Conservation (phyloP, 179 eudicot genomes). For the Beta lomatogona region DNA sequence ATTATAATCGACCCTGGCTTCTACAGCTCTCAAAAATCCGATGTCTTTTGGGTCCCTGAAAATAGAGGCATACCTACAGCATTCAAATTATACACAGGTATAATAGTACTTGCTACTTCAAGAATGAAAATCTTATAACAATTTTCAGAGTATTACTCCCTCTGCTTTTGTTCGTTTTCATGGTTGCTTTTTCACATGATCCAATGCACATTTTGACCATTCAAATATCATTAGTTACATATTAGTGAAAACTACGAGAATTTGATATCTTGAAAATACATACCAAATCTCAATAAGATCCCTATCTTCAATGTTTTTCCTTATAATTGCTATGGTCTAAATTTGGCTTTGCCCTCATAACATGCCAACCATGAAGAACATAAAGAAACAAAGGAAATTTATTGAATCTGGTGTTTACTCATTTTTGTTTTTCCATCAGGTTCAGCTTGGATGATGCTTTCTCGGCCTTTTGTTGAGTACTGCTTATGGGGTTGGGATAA, state of each 20-base stretch:
- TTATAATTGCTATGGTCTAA: too few species aligned
- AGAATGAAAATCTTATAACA: background rate
- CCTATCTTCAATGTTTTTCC: too few species aligned
- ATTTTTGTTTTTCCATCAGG: slow-evolving; percentile 33
- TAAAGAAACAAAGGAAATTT: too few species aligned
- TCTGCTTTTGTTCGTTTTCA: too few species aligned
- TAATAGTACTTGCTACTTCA: background rate
- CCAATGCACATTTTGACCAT: too few species aligned
- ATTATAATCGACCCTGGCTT: slow-evolving; percentile 75
- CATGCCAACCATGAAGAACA: too few species aligned
- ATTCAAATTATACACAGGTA: slow-evolving; percentile 75
- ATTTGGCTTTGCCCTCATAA: too few species aligned
- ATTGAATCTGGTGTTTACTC: background rate
- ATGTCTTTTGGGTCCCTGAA: slow-evolving; percentile 62
- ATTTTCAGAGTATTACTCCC: too few species aligned
- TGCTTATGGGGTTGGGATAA: slow-evolving; percentile 79
- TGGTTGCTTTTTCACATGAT: too few species aligned
- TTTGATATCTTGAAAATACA: too few species aligned
- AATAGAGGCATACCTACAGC: slow-evolving; percentile 63
- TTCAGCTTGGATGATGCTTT: slow-evolving; percentile 83
- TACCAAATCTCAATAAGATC: background rate
- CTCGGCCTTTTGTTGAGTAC: slow-evolving; percentile 43
- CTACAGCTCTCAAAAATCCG: slow-evolving; percentile 54
- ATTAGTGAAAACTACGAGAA: too few species aligned
- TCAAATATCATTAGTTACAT: too few species aligned